A percentile compares a stretch with the other conserved stretches of the same genome.
Evolutionary conservation across 306 rosid genomes (phyloP).

Genomic region (Pterocarpus macrocarpus): DNA sequence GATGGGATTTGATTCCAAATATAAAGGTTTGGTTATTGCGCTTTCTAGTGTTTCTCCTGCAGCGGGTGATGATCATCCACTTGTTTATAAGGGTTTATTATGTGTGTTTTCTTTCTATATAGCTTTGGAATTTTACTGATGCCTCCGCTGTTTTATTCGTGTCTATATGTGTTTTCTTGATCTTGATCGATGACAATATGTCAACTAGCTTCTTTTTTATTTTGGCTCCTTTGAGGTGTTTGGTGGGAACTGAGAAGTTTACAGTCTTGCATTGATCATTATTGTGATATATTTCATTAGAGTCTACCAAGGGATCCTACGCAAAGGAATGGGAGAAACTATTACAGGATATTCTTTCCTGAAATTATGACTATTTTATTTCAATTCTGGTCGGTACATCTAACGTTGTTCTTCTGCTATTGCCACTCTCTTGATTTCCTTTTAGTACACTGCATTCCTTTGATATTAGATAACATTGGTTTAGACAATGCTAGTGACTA

Average conservation of each 20-base stretch:
- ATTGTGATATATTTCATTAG: slow-evolving; percentile 53
- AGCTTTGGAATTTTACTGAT: no score
- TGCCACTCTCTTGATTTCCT: neutral
- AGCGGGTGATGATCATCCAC: no score
- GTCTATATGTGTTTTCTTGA: neutral
- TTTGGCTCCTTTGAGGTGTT: neutral
- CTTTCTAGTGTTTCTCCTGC: no score
- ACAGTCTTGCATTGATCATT: slow-evolving; percentile 34
- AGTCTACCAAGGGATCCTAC: slow-evolving; percentile 84
- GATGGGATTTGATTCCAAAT: neutral
- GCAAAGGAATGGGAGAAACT: slow-evolving; percentile 88
- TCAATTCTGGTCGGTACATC: slow-evolving; percentile 73
- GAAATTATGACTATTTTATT: slow-evolving; percentile 77
- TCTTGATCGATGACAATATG: slow-evolving; percentile 2
- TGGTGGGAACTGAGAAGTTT: neutral
- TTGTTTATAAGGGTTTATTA: no score
- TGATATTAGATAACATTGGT: slow-evolving; percentile 9
- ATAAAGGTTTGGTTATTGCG: neutral
- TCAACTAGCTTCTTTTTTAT: neutral
- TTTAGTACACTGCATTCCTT: slow-evolving; percentile 12
- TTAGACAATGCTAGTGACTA: slow-evolving; percentile 1
- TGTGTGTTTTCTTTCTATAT: no score
- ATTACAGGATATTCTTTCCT: slow-evolving; percentile 65
- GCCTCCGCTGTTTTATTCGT: no score
- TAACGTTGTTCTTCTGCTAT: neutral